phyloP scores from a whole-genome alignment of 495 filamentous ascomycete genomes.

The Sphaerosporella brunnea region DNA sequence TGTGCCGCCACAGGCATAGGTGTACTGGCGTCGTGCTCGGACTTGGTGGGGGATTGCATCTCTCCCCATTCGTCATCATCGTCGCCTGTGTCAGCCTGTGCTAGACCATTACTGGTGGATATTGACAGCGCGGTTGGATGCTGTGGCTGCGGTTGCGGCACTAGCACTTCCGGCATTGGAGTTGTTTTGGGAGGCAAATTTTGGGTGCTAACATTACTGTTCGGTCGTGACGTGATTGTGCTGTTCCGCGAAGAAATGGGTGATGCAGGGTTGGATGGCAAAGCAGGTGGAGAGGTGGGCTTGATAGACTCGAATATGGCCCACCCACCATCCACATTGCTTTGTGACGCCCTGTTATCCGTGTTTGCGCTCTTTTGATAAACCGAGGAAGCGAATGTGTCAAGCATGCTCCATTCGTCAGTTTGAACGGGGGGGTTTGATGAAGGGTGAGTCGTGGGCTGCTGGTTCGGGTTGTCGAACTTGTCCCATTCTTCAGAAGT shows the following conservation, averaged over 20 bases:
- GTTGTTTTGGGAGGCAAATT: no score
- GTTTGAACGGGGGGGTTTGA: no score
- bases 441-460: constrained; percentile 8
- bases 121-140: neutral
- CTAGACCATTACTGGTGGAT: neutral
- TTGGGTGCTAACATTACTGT: neutral
- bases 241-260: neutral
- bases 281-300: neutral
- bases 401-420: constrained; percentile 16
- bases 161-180: neutral
- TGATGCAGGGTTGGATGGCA: neutral
- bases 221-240: neutral
- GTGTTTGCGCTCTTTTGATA: no score
- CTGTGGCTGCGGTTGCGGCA: neutral
- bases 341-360: no score
- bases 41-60: constrained; percentile 3
- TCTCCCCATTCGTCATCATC: constrained; percentile 29
- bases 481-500: constrained; percentile 15
- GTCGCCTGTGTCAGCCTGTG: constrained; percentile 7
- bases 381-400: constrained; percentile 1
- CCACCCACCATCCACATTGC: constrained; percentile 7
- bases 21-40: neutral
- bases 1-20: no score
- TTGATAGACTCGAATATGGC: constrained; percentile 8
- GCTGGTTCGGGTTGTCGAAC: constrained; percentile 12